Evolutionary conservation across 805 yeast species (phyloP), one percentile per base, ranked within the genome.

Genomic region (Yarrowia sp.): DNA sequence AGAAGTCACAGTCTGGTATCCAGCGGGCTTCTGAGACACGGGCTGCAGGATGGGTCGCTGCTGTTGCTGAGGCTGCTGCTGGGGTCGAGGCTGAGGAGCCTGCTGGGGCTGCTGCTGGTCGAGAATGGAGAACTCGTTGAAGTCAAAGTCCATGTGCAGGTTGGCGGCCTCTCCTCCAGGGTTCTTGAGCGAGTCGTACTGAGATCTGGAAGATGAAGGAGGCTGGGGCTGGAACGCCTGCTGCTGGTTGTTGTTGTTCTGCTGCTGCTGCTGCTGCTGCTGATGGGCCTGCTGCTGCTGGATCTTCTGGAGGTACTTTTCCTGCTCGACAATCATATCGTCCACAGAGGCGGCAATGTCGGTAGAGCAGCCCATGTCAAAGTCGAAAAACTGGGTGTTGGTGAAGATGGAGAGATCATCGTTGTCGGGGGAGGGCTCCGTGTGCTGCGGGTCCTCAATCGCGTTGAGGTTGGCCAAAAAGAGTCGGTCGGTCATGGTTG

Each of bases 311-410:
- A 78, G 72, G 71, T 73, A 76, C 70, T 74, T 75, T 70, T 78
- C 80, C 71, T 78, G 80, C 72, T 77, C 79, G 79, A 78, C 78
- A 68, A 78, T 69, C 70, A 78, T 71, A 71, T 77, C 79, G 66
- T 78, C 81, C 24, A 77, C 79, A 1, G 79, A 75, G 12, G 78
- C 77, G 13, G 79, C 79, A 65, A 80, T 78, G 69, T 80, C 81
- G 39, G 82, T 79, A 56, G 80, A 72, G 50, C 80, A 73, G 65
- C 83, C 83, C 72, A 80, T 74, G 67, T 80, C 83, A 68, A 80
- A 76, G 73, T 80, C 83, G 71, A 80, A 80, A 72, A 80, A 80
- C 64, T 78, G 78, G 43, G 83, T 80, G 71, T 79, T 79, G 60
- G 82, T 70, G 73, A 80, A 80, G 68, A 80, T 73, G 49, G 77